Evolutionary conservation across 1,139 yeast genomes (phyloP).

Genomic region (Sugiyamaella grinbergsii): DNA sequence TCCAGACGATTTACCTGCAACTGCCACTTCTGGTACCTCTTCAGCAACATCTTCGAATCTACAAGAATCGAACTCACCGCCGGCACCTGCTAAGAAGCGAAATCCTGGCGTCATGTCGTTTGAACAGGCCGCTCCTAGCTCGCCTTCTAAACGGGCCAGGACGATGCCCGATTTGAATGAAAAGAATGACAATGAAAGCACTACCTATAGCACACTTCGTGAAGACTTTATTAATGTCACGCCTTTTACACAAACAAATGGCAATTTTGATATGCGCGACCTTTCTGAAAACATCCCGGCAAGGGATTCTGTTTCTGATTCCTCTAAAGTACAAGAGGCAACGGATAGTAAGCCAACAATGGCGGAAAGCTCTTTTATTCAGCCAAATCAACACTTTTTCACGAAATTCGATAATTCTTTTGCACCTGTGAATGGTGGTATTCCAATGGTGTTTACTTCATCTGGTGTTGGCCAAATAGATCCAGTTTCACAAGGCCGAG

Average conservation of each 20-base stretch:
- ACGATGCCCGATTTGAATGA: background rate
- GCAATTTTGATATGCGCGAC: constrained; percentile 46
- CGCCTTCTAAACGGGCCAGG: constrained; percentile 6
- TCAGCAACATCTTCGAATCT: background rate
- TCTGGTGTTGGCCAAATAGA: background rate
- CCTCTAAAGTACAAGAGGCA: background rate
- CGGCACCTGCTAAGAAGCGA: constrained; percentile 2
- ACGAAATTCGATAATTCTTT: constrained; percentile 20
- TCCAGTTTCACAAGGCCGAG: background rate
- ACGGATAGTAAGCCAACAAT: background rate
- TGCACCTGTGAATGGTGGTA: constrained; percentile 22
- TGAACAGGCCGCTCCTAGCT: background rate
- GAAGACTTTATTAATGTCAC: constrained; percentile 38
- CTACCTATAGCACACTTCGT: constrained; percentile 1
- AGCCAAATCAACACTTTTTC: constrained; percentile 2
- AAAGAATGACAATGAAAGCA: background rate
- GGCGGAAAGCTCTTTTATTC: constrained; percentile 2
- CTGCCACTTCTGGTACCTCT: background rate
- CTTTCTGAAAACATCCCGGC: constrained; percentile 29
- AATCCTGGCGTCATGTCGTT: constrained; percentile 7
- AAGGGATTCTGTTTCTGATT: background rate
- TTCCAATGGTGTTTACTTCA: constrained; percentile 16
- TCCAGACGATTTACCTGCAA: background rate
- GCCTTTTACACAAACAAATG: constrained; percentile 48
- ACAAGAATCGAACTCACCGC: background rate